Base-by-base conservation (phyloP, 805 yeast genomes). In the Sugiyamaella valdiviana region DNA sequence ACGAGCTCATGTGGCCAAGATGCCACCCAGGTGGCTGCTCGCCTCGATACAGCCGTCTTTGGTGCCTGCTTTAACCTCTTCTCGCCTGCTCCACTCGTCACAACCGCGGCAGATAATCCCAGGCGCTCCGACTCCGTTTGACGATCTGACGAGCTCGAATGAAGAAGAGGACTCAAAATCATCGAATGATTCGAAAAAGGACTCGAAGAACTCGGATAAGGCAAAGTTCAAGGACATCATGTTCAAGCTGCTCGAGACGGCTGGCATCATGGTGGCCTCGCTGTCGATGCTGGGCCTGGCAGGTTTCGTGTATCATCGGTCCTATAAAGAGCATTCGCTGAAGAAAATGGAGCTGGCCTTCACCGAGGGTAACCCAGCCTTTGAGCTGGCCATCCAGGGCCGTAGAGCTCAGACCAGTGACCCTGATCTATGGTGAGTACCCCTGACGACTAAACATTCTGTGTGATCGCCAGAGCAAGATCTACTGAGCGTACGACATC, bases 191-290 rank as follows among this genome's bases (percentile, higher is more conserved):
- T n/a, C n/a, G n/a, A n/a, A n/a, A n/a, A n/a, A n/a, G n/a, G n/a
- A n/a, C n/a, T 12, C 32, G 14, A 15, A 22, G 9, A 17, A 32
- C 16, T 19, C 22, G n/a, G 40, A 39, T 15, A 32, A 41, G 32
- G n/a, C 24, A 21, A 23, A 24, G 22, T 19, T 24, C 39, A 14
- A 37, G 15, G 46, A 49, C 37, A 41, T 52, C 4, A 19, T 50
- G 14, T 29, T 52, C 24, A 59, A 58, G 39, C 42, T 53, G 22
- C 19, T 57, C 3, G 93, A 85, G 60, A 80, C 93, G 0, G 80
- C 82, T 0, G 80, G 85, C 2, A 79, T 85, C 40, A 84, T 90
- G 15, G 68, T 84, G 41, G 79, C 86, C 14, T 81, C 90, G 2
- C 64, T 85, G 32, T 72, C 79, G 2, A 78, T 85, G 35, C 70